Conservation (phyloP, 148 eudicot species). For the Gaultheria prostrata region DNA sequence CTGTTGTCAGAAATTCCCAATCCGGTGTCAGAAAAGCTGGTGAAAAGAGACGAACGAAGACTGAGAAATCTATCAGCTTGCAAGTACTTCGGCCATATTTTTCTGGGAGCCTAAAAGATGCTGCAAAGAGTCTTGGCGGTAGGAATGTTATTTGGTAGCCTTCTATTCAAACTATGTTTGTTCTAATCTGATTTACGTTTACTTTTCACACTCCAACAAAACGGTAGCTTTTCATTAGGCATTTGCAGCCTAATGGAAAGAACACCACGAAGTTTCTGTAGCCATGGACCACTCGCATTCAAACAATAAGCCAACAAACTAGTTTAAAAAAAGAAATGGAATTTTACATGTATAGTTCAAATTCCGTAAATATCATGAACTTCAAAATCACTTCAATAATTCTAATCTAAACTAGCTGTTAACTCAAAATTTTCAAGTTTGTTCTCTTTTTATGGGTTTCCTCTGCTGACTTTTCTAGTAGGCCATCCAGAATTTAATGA, state of each 20-base stretch:
- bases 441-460: neutral
- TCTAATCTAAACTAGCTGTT: neutral
- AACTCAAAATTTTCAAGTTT: neutral
- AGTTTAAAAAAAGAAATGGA: neutral
- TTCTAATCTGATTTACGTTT: neutral
- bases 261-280: neutral
- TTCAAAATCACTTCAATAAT: neutral
- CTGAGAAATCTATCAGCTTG: conserved; percentile 71
- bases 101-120: conserved; percentile 92
- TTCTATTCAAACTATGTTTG: neutral
- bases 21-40: conserved; percentile 31
- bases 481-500: neutral
- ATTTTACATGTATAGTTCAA: neutral
- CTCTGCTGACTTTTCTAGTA: neutral
- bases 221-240: conserved; percentile 1
- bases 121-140: conserved; percentile 93
- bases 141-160: conserved; percentile 12
- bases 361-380: neutral
- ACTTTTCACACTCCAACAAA: neutral
- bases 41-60: conserved; percentile 57
- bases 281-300: neutral
- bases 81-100: conserved; percentile 75
- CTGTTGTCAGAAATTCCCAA: conserved; percentile 28
- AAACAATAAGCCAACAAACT: neutral
- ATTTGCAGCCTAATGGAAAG: neutral